Base-by-base conservation (phyloP, 2,329 filamentous ascomycete species). In the Moelleriella libera region DNA sequence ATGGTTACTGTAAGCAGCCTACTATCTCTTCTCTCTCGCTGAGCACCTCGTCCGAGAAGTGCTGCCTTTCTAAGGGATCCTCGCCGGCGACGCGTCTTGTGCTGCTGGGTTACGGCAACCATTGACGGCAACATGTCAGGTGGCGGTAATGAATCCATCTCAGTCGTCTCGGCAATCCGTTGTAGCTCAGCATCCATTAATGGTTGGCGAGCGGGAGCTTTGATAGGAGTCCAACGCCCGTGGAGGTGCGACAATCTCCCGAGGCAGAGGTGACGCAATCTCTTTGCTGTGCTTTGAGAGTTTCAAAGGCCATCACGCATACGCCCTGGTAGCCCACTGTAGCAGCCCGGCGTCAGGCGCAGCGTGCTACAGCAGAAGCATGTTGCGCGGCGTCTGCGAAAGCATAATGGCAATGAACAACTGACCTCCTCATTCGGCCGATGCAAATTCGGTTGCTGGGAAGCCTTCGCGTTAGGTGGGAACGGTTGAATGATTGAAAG, bases 31-130 rank as follows among this genome's bases (percentile, higher is more conserved):
- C 66, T 72, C 55, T 78, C 79, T 50, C 76, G 72, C 61, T 76
- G 80, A 47, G 73, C 78, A 51, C 83, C 82, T 52, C 84, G 83
- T 12, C 87, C 86, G 14, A 95, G 72, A 45, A 95, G 70, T 30
- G 88, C 88, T 9, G 86, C 87, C 65, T 95, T 95, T 50, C 89
- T 78, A 61, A 96, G 70, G 9, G 89, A 95, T 4, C 88, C 88
- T 60, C 85, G 85, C 50, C 89, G 78, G 56, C 82, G 81, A 48
- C 88, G 75, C 63, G 55, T 73, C 68, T 64, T 73, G 60, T 63
- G 71, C 58, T 64, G 70, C 57, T 67, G 67, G 44, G 57, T 37
- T n/a, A 49, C 39, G 9, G 49, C 44, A 44, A 44, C 41, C 54
- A 37, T 59, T 55, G 48, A 54, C 61, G 44, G 54, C 57, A 49